Base-by-base conservation (phyloP, 345 rosid species). In the Physaria fendleri region DNA sequence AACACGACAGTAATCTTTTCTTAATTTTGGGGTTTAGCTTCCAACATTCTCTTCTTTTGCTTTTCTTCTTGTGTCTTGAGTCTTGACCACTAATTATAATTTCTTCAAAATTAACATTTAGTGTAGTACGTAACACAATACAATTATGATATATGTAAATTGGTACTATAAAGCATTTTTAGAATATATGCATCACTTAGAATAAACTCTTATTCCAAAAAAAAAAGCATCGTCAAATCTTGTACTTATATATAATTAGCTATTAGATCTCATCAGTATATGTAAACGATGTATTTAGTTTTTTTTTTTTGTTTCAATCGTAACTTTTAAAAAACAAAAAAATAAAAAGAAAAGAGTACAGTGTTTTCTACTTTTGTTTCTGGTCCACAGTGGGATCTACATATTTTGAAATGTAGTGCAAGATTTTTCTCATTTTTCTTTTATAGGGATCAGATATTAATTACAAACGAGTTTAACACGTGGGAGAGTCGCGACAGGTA, bases 31-130 rank as follows among this genome's bases (percentile, higher is more conserved):
- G 47, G 56, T 35, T 16, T 56, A 37, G 64, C 57, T 29, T 56
- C 71, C 71, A 38, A 56, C 57, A 38, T 38, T 56, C 49, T 46
- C 56, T 44, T 44, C 35, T 56, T 57, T 48, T 56, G 24, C 33
- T 56, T 46, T 56, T 44, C 27, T 17, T 55, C 17, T 38, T 9
- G 30, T 18, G 60, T 41, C 38, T 38, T 21, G 21, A n/a, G 52
- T 29, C 27, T 38, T 27, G 22, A 4, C 50, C 59, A 18, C 29
- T 13, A 32, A n/a, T 32, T 32, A 27, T 62, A 47, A 47, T 2
- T 11, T 12, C 25, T 23, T 20, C 20, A 16, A 15, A 22, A 51
- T 10, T 1, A 5, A 21, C n/a, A 40, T 11, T 6, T 42, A 24
- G 29, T 27, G 16, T 17, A 43, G 17, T n/a, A n/a, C n/a, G n/a